These are phyloP conservation scores for Pseudozyma sp. DNA, from an alignment of 1,284 basidiomycete species.

Conservation along the genomic window DNA sequence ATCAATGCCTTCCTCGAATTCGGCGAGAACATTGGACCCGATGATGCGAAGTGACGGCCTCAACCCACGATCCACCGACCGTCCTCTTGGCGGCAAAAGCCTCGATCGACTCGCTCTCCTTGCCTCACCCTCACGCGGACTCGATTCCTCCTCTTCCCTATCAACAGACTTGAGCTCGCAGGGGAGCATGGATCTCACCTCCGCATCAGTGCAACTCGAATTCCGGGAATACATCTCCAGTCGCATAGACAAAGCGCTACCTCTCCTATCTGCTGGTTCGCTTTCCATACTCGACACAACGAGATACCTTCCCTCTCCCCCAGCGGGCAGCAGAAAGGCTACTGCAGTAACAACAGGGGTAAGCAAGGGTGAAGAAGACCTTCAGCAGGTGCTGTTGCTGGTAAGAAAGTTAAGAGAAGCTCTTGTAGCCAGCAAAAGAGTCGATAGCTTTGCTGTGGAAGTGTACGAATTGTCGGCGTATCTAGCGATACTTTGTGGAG, in stretches of 20 bases:
- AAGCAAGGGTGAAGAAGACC: constrained; percentile 21
- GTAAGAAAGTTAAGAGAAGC: constrained; percentile 48
- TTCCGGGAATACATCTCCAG: constrained; percentile 39
- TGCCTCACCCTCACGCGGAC: constrained; percentile 45
- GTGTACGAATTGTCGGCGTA: constrained; percentile 35
- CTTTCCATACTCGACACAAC: constrained; percentile 5
- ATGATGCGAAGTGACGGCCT: constrained; percentile 11
- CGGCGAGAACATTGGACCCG: no score
- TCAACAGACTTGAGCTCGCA: constrained; percentile 26
- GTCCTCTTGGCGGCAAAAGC: constrained; percentile 38
- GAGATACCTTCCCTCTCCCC: constrained; percentile 6
- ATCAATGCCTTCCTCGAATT: background rate
- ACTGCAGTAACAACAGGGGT: background rate
- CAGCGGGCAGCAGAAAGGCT: background rate
- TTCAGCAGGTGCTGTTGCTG: constrained; percentile 35
- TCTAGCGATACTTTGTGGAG: constrained; percentile 21
- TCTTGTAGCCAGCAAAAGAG: constrained; percentile 23
- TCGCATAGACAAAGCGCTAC: constrained; percentile 13
- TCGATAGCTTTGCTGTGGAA: constrained; percentile 39
- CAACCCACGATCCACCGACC: constrained; percentile 11
- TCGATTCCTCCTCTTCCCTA: constrained; percentile 26
- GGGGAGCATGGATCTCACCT: constrained; percentile 39
- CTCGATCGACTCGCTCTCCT: constrained; percentile 46
- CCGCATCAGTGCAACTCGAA: constrained; percentile 16
- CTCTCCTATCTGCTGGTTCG: background rate